Evolutionary conservation across 2,329 filamentous ascomycete species (phyloP).

Genomic region (Xylaria sp.): DNA sequence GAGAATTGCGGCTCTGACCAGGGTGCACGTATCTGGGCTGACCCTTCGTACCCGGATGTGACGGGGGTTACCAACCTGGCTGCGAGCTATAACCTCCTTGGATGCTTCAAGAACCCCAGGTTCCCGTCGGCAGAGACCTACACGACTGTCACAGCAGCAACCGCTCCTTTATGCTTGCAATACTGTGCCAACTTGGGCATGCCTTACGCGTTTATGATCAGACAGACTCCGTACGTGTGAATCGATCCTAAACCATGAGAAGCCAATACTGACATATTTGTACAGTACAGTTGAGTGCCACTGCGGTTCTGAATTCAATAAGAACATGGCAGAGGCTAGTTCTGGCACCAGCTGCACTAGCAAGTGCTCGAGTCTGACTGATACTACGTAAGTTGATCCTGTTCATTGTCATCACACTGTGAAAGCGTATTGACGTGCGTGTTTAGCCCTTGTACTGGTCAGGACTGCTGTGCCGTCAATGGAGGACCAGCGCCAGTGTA

Average conservation of each 20-base stretch:
- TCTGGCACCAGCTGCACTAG: constrained; percentile 10
- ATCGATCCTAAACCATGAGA: not conserved
- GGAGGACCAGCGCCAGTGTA: constrained; percentile 57
- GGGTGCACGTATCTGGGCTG: constrained; percentile 44
- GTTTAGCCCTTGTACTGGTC: constrained; percentile 41
- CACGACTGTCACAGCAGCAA: constrained; percentile 5
- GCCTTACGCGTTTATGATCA: constrained; percentile 33
- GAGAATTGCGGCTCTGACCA: constrained; percentile 46
- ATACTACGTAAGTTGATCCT: constrained; percentile 14
- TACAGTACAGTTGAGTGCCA: constrained; percentile 24
- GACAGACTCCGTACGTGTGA: constrained; percentile 22
- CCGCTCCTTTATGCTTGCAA: constrained; percentile 15
- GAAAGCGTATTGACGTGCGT: constrained; percentile 25
- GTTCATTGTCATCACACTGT: not conserved
- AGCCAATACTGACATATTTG: constrained; percentile 4
- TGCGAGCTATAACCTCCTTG: constrained; percentile 42
- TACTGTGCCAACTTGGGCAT: constrained; percentile 39
- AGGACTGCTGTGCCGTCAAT: constrained; percentile 43
- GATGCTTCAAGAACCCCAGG: constrained; percentile 44
- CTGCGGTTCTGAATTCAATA: constrained; percentile 34
- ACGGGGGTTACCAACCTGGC: not conserved
- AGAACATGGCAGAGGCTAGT: constrained; percentile 2
- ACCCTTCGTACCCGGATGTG: constrained; percentile 45
- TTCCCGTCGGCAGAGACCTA: constrained; percentile 33
- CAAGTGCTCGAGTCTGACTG: constrained; percentile 18